Evolutionary conservation across 2,329 filamentous ascomycete species (phyloP).

Genomic region (Colletotrichum agaves): DNA sequence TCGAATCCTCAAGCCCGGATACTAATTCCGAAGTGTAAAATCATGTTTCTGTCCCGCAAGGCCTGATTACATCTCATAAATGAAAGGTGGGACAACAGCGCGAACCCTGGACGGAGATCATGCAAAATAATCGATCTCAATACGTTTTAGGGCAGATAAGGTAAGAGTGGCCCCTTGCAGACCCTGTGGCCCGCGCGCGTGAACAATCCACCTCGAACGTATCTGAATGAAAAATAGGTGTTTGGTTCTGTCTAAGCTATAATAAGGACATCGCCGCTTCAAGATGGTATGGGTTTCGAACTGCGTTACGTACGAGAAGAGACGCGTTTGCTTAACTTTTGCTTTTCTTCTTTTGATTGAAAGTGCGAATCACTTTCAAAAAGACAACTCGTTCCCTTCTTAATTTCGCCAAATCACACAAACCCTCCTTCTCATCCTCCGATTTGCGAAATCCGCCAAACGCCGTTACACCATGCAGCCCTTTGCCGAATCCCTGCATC

Average conservation of each 20-base stretch:
- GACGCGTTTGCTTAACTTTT: neutral
- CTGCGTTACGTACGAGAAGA: too few relatives aligned
- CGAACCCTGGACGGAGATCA: constrained; percentile 24
- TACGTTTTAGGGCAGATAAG: constrained; percentile 13
- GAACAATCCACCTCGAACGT: neutral
- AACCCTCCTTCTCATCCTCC: neutral
- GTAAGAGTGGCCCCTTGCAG: constrained; percentile 5
- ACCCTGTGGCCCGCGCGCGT: constrained; percentile 4
- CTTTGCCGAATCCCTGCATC: constrained; percentile 6
- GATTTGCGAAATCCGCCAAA: neutral
- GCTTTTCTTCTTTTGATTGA: neutral
- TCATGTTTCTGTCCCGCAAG: neutral
- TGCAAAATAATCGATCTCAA: constrained; percentile 20
- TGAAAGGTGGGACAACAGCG: constrained; percentile 1
- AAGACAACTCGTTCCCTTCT: neutral
- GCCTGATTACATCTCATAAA: neutral
- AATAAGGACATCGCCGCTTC: neutral
- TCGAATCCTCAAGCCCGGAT: too few relatives aligned
- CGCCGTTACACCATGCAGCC: neutral
- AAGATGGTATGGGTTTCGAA: neutral
- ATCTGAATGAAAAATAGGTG: neutral
- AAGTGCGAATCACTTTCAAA: neutral
- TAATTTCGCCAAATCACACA: neutral
- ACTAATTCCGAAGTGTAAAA: too few relatives aligned
- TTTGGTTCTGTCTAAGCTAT: neutral